Evolutionary conservation across 2,329 filamentous ascomycete species (phyloP).

Genomic region (Fusarium longipes): DNA sequence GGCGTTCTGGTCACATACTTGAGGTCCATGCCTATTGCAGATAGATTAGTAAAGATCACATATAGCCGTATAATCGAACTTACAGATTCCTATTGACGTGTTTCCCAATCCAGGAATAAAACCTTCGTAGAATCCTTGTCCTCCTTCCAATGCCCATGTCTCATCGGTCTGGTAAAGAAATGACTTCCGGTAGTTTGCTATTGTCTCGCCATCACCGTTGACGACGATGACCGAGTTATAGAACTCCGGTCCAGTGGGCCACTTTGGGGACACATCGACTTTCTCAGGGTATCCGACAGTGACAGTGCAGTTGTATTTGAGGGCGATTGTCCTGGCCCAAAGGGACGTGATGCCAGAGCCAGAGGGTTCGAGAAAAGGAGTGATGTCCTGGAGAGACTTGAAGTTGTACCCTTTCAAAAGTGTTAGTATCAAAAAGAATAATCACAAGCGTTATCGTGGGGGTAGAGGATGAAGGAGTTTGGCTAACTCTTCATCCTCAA

Average conservation of each 20-base stretch:
- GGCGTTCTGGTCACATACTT: too few species aligned
- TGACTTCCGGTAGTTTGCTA: conserved; percentile 71
- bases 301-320: conserved; percentile 74
- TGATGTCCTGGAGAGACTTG: conserved; percentile 73
- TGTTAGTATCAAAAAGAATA: too few species aligned
- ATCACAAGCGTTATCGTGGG: too few species aligned
- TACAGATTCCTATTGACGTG: conserved; percentile 69
- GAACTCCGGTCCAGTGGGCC: conserved; percentile 64
- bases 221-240: conserved; percentile 68
- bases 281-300: conserved; percentile 81
- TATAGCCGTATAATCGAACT: too few species aligned
- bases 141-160: conserved; percentile 69
- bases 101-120: conserved; percentile 61
- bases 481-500: too few species aligned
- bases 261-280: conserved; percentile 61
- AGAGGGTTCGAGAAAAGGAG: conserved; percentile 74
- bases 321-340: conserved; percentile 76
- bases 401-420: conserved; percentile 79
- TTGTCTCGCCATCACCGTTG: conserved; percentile 67
- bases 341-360: conserved; percentile 73
- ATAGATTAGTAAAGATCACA: background rate
- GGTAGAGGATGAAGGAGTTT: too few species aligned
- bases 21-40: conserved; percentile 61
- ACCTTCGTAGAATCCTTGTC: conserved; percentile 61
- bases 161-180: conserved; percentile 71